phyloP scores from a whole-genome alignment of 805 yeast species.

The Myxozyma nipponensis region DNA sequence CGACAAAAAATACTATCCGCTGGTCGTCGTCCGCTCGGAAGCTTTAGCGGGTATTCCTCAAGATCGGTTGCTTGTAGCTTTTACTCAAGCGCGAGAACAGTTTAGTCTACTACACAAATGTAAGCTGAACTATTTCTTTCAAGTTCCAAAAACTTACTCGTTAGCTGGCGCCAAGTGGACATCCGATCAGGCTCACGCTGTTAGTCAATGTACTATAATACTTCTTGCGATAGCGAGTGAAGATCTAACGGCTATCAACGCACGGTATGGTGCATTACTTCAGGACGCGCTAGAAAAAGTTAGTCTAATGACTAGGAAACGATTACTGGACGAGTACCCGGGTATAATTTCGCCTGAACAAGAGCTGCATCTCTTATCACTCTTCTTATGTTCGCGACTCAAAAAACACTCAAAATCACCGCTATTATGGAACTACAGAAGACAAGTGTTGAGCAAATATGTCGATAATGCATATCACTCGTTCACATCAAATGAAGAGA shows the following conservation, averaged over 20 bases:
- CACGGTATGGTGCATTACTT: slow-evolving; percentile 10
- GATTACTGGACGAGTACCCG: neutral
- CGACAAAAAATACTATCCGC: slow-evolving; percentile 9
- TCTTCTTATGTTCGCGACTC: slow-evolving; percentile 33
- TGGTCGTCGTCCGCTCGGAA: slow-evolving; percentile 21
- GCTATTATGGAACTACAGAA: slow-evolving; percentile 40
- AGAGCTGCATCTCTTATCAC: slow-evolving; percentile 18
- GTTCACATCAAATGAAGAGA: slow-evolving; percentile 1
- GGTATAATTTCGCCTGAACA: neutral
- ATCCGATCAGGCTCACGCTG: slow-evolving; percentile 13
- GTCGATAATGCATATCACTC: neutral
- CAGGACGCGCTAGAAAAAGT: neutral
- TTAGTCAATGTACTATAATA: slow-evolving; percentile 10
- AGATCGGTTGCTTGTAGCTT: slow-evolving; percentile 10
- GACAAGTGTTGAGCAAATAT: neutral
- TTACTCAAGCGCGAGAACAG: slow-evolving; percentile 9
- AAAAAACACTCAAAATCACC: slow-evolving; percentile 41
- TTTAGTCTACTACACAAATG: slow-evolving; percentile 13
- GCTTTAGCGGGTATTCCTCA: slow-evolving; percentile 22
- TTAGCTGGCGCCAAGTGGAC: slow-evolving; percentile 7
- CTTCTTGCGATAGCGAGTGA: slow-evolving; percentile 21
- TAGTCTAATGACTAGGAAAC: slow-evolving; percentile 2
- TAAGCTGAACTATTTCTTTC: neutral
- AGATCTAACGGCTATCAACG: slow-evolving; percentile 22
- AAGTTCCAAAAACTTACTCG: neutral